Base-by-base conservation (phyloP, 257 asterid species). In the Echium plantagineum region DNA sequence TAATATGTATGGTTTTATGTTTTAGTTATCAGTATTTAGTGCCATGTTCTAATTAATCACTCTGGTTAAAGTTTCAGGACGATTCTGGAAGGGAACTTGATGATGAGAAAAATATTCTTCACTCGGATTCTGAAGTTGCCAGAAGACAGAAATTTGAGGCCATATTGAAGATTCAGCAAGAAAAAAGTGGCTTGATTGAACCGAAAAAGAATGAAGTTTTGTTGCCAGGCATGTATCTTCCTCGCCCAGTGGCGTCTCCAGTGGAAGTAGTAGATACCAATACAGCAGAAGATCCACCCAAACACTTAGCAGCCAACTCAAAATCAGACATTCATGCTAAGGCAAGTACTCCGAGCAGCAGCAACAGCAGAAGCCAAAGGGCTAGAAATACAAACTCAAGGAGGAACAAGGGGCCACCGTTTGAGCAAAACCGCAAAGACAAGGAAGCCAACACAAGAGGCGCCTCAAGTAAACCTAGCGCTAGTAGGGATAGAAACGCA, bases 211-310 rank as follows among this genome's bases (percentile, higher is more conserved):
- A 49, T 13, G 94, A 79, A 74, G 95, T 91, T 48, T 67, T 88
- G 54, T 51, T 76, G 68, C 96, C 96, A 0, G 96, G 98, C 38
- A 70, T 85, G 82, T 88, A 74, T 80, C 94, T 88, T 76, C 95
- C 90, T 15, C 88, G 57, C 69, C 52, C 90, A 47, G 79, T 66
- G 5, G 42, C 70, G 63, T 13, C 67, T 52, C 84, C 85, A 64
- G 21, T 84, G 12, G 61, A 78, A 16, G 77, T 71, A 18, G 35
- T 71, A 7, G 76, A 72, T 16, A 55, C 57, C 52, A 61, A 58
- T 69, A 21, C 60, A 17, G 38, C 21, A 13, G 60, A 42, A 42
- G 49, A 35, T 12, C 46, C 10, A 8, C 13, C 13, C 9, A 35
- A 35, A 35, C 46, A 35, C 46, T 35, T 35, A 9, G 46, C 46